Evolutionary conservation across 371 early-diverging fungal genomes (phyloP), one percentile per base, ranked within the genome.

Genomic region (Smittium culicis): DNA sequence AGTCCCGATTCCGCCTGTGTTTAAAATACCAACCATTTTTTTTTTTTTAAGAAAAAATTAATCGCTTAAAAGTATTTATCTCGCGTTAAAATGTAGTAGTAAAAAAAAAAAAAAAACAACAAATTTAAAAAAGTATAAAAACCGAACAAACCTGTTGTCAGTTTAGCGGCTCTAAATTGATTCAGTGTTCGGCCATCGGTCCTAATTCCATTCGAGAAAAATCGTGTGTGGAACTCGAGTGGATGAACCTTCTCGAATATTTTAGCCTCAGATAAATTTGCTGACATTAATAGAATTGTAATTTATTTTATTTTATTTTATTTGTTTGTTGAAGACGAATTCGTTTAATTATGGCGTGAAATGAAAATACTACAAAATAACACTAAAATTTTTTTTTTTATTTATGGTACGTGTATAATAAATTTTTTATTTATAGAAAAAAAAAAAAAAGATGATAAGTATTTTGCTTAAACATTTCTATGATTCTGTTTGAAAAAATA

Each of bases 221-320:
- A 94, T 55, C 89, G 83, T 65, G 89, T 82, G 66, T 90, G 82
- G 72, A 87, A 96, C 78, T 94, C 95, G 28, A 81, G 77, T 17
- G 94, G 95, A 71, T 93, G 94, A 28, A 96, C 80, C 30, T 74
- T 71, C 66, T 74, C 72, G 66, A 77, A 77, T 14, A 59, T 8
- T 58, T 66, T n/a, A 45, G 66, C 60, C n/a, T 66, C 66, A 66
- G 35, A 57, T 63, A 24, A n/a, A 25, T 25, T 60, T 14, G 32
- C 25, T 8, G 60, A 5, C 60, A 60, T 60, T 25, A 14, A n/a
- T n/a, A n/a, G n/a, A n/a, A n/a, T n/a, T n/a, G n/a, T n/a, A n/a
- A n/a, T n/a, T n/a, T n/a, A n/a, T n/a, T n/a, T n/a, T n/a, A n/a
- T n/a, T n/a, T n/a, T n/a, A n/a, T n/a, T n/a, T n/a, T n/a, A n/a